A percentile compares a stretch with the other conserved stretches of the same genome.
phyloP scores from a whole-genome alignment of 495 filamentous ascomycete species.

The Tuber indicum region DNA sequence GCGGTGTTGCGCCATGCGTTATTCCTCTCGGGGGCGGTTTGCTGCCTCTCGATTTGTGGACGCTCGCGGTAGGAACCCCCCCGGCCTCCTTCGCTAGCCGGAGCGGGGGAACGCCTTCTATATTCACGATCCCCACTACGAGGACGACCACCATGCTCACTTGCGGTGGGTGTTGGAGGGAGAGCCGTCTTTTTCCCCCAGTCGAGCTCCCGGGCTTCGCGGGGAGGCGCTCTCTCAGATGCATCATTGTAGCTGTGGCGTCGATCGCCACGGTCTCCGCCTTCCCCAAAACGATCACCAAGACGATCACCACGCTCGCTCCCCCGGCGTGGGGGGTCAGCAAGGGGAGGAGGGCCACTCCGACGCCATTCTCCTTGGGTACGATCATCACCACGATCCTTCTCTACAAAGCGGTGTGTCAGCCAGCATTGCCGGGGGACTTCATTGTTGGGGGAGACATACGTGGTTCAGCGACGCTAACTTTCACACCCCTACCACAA shows the following conservation, averaged over 20 bases:
- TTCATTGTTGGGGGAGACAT: conserved; percentile 43
- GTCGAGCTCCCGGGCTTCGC: conserved; percentile 59
- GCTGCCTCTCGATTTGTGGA: conserved; percentile 33
- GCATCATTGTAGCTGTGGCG: conserved; percentile 48
- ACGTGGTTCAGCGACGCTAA: conserved; percentile 84
- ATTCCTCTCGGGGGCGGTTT: conserved; percentile 62
- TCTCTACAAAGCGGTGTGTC: conserved; percentile 51
- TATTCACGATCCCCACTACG: conserved; percentile 56
- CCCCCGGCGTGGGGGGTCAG: conserved; percentile 34
- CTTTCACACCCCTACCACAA: conserved; percentile 76
- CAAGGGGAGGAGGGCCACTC: conserved; percentile 72
- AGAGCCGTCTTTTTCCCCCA: conserved; percentile 96
- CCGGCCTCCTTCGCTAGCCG: conserved; percentile 23
- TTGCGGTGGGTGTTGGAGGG: conserved; percentile 49
- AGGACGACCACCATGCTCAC: conserved; percentile 64
- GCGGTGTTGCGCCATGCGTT: conserved; percentile 80
- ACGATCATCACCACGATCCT: conserved; percentile 61
- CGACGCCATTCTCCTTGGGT: conserved; percentile 78
- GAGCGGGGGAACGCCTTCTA: conserved; percentile 36
- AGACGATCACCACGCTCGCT: conserved; percentile 50
- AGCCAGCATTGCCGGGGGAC: conserved; percentile 2
- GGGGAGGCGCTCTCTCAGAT: conserved; percentile 59
- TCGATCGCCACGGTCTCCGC: conserved; percentile 49
- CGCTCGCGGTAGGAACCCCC: conserved; percentile 35
- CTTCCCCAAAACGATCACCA: conserved; percentile 52